These are phyloP conservation scores for Malus sieversii DNA, from an alignment of 306 rosid species.

Conservation along the genomic window DNA sequence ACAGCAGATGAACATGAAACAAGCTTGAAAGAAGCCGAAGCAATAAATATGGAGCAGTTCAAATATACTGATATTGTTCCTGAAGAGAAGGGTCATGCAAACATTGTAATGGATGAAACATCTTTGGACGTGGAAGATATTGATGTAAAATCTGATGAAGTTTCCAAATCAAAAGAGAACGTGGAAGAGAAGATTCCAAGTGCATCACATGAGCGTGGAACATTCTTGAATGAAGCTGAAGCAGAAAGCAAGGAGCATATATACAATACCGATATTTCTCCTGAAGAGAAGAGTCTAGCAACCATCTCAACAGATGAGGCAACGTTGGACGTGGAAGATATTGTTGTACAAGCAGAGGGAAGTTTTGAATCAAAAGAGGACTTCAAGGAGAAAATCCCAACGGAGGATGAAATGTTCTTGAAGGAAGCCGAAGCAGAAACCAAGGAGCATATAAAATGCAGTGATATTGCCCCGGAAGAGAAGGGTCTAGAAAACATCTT, in stretches of 20 bases:
- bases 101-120: not conserved
- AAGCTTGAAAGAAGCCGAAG: constrained; percentile 2
- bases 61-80: not conserved
- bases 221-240: constrained; percentile 10
- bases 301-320: not conserved
- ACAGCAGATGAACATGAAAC: not conserved
- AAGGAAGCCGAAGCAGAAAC: constrained; percentile 11
- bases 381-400: not conserved
- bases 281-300: constrained; percentile 4
- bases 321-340: not conserved
- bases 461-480: constrained; percentile 1
- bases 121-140: not conserved
- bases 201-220: not conserved
- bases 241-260: not conserved
- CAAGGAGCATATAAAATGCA: not conserved
- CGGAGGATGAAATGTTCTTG: constrained; percentile 4
- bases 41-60: not conserved
- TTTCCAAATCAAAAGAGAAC: not conserved
- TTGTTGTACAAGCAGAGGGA: not conserved
- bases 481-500: not conserved
- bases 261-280: not conserved
- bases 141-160: not conserved
- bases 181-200: constrained; percentile 1
- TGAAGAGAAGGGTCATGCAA: not conserved
- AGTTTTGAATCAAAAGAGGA: not conserved